Base-by-base conservation (phyloP, 768 basidiomycete species). In the Roridomyces roridus region DNA sequence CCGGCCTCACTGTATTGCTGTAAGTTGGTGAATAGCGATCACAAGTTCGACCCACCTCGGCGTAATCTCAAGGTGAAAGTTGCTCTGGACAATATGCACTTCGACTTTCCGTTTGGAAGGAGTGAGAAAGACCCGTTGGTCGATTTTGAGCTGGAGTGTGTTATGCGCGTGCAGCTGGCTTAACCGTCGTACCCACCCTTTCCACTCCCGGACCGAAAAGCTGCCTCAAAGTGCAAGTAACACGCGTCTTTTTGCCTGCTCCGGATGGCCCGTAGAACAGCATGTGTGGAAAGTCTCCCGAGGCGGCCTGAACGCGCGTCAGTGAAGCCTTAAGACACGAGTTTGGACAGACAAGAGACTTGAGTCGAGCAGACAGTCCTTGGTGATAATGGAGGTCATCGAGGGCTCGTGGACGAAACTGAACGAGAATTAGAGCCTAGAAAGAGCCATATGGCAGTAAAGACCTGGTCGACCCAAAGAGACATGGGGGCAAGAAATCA, bases 261-360 rank as follows among this genome's bases (percentile, higher is more conserved):
- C 96, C 96, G 5, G 92, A 92, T 9, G 96, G 96, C 0, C 96
- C 96, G 68, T 98, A 99, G 77, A 98, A 96, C 2, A 99, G 84
- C 78, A 97, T 88, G 70, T 99, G 96, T 8, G 96, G 96, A 69
- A 99, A 98, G 77, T 98, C 96, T 1, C 93, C 92, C 1, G 92
- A 89, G 1, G 86, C 83, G 0, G 96, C 89, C 92, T 94, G 67
- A 1, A 31, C 4, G 53, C 41, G 56, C 21, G 35, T 57, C 28
- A 46, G 12, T 23, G 45, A 39, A 20, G 46, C 12, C 2, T 25
- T 10, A 26, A 3, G 25, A 46, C 10, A 17, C 18, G 20, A 20
- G 5, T 21, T 20, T 6, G 50, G 34, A 40, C 78, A n/a, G 31
- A 92, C 93, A 59, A 98, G 78, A 2, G 95, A 89, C 57, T 82